These are phyloP conservation scores for Talaromyces ruber DNA, from an alignment of 495 filamentous ascomycete species.

Conservation along the genomic window DNA sequence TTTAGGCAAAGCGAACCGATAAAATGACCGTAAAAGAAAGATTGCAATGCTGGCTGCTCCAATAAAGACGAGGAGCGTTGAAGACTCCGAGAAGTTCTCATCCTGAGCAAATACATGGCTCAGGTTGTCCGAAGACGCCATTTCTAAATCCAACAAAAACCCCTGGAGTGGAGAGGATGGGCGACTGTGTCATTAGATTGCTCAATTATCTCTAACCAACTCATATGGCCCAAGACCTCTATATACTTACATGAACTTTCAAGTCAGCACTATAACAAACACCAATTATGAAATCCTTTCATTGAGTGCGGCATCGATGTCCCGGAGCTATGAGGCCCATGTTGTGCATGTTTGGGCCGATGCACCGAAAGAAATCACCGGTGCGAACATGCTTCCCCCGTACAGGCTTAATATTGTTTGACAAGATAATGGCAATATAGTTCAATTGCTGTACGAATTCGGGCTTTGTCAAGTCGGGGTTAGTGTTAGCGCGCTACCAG, in stretches of 20 bases:
- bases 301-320: neutral
- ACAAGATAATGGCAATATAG: neutral
- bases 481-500: neutral
- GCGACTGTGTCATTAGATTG: neutral
- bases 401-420: neutral
- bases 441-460: neutral
- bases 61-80: neutral
- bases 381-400: neutral
- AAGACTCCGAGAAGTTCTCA: neutral
- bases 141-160: neutral
- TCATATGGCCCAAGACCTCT: neutral
- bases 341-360: neutral
- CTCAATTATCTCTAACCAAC: neutral
- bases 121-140: neutral
- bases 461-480: no score
- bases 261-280: neutral
- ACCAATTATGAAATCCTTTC: neutral
- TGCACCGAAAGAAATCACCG: neutral
- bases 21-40: neutral
- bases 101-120: neutral
- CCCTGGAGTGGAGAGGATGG: neutral
- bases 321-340: neutral
- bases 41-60: neutral
- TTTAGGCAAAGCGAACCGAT: constrained; percentile 4
- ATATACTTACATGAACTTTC: neutral